Percentiles rank a stretch among this genome's conserved stretches.
These are phyloP conservation scores for Diatrype stigma DNA, from an alignment of 2,329 filamentous ascomycete genomes.

Conservation along the genomic window DNA sequence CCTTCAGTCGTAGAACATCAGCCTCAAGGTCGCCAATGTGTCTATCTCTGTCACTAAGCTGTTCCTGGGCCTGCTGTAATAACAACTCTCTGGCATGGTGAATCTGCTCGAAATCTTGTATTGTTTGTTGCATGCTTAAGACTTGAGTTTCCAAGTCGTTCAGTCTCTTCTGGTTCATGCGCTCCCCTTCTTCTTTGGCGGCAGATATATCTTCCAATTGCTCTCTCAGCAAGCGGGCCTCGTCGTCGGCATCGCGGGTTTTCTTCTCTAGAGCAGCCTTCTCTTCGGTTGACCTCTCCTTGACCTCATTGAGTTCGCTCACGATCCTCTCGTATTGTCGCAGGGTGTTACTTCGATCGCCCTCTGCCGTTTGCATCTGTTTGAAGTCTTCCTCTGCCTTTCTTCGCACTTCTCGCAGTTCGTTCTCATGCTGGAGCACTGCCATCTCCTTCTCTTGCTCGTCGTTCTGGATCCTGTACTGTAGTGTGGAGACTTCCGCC, in stretches of 20 bases:
- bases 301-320: conserved; percentile 48
- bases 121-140: conserved; percentile 38
- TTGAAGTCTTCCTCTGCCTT: conserved; percentile 85
- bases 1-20: conserved; percentile 78
- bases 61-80: conserved; percentile 59
- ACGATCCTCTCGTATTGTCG: conserved; percentile 47
- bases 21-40: conserved; percentile 74
- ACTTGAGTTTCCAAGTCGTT: conserved; percentile 52
- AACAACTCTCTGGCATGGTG: conserved; percentile 50
- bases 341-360: conserved; percentile 45
- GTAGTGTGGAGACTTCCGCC: conserved; percentile 81
- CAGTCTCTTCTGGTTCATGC: conserved; percentile 52
- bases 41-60: conserved; percentile 64
- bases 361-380: conserved; percentile 55
- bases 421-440: conserved; percentile 74
- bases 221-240: conserved; percentile 70
- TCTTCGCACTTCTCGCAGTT: conserved; percentile 73
- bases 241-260: conserved; percentile 67
- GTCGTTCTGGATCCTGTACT: conserved; percentile 80
- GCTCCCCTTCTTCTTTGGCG: conserved; percentile 65
- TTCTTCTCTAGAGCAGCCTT: conserved; percentile 65
- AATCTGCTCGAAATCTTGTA: conserved; percentile 59
- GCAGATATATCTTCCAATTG: conserved; percentile 69
- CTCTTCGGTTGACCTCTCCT: conserved; percentile 47
- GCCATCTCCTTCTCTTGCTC: conserved; percentile 85